These are phyloP conservation scores for Mycena polygramma DNA, from an alignment of 768 basidiomycete genomes.

Conservation along the genomic window DNA sequence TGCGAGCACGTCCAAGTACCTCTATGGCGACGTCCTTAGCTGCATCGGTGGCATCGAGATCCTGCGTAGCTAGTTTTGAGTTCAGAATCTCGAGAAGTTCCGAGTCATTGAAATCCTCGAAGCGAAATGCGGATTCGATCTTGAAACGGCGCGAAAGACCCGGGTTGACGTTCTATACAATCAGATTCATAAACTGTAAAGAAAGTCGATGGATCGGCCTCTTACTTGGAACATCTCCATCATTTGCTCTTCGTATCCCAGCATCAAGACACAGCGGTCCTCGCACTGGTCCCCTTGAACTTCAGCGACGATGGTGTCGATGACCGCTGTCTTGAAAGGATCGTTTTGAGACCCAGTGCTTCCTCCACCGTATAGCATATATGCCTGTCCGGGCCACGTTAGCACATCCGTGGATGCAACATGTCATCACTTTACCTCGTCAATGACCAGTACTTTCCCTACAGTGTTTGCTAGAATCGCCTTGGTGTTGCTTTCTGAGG, in stretches of 20 bases:
- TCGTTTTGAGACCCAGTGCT: conserved; percentile 52
- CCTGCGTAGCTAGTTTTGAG: conserved; percentile 67
- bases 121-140: conserved; percentile 78
- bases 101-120: conserved; percentile 70
- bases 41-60: conserved; percentile 66
- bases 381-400: conserved; percentile 59
- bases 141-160: conserved; percentile 76
- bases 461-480: conserved; percentile 68
- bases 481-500: conserved; percentile 71
- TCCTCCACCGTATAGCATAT: conserved; percentile 70
- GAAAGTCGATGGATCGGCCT: neutral
- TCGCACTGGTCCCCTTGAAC: conserved; percentile 78
- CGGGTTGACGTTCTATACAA: conserved; percentile 73
- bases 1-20: conserved; percentile 54
- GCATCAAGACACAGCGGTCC: conserved; percentile 74
- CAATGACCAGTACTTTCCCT: conserved; percentile 79
- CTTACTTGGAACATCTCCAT: conserved; percentile 80
- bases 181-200: neutral
- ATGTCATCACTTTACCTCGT: conserved; percentile 60
- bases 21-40: conserved; percentile 72
- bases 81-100: conserved; percentile 68
- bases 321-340: conserved; percentile 74
- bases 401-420: neutral
- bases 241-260: conserved; percentile 78
- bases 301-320: conserved; percentile 82